Base-by-base conservation (phyloP, 2,329 filamentous ascomycete species). In the Colletotrichum graminicola region DNA sequence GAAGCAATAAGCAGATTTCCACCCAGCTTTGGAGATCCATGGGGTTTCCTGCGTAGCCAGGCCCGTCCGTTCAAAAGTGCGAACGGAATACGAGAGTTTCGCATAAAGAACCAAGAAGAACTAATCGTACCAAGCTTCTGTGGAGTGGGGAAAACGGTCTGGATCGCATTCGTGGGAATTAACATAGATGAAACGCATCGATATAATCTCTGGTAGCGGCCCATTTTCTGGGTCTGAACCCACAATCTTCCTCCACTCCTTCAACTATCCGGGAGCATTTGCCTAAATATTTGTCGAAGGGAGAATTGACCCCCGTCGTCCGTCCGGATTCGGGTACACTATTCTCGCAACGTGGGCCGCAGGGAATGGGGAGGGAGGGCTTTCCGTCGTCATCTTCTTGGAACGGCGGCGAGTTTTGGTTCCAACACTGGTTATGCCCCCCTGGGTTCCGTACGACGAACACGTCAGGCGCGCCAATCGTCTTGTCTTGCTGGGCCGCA, bases 151-250 rank as follows among this genome's bases (percentile, higher is more conserved):
- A 23, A 47, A 10, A n/a, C 2, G 12, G 10, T 47, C 45, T 12
- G n/a, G 21, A 47, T 56, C 23, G 47, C 41, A 68, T 68, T 68
- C 41, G 66, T 62, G 66, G 49, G 45, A 47, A 32, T 63, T 52
- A 57, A 64, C 39, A 18, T 56, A 12, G 14, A 18, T 41, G 66
- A 51, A 54, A 55, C 51, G n/a, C 6, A 18, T 43, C 39, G 34
- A 57, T 54, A 36, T 45, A 34, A 49, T 54, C 10, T 49, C 26
- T 65, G 34, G 18, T n/a, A 47, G 34, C 32, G 62, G 59, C 59
- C 60, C 34, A 6, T 64, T 56, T 55, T 36, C 65, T 49, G 39
- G 21, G 41, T 14, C 26, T n/a, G 5, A 45, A 23, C 14, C 39
- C 26, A 10, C 26, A 29, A 29, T 18, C 39, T 41, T 16, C 39